Percentiles rank a stretch among this genome's conserved stretches.
phyloP scores from a whole-genome alignment of 176 grass and related monocot species.

The Eleusine coracana region DNA sequence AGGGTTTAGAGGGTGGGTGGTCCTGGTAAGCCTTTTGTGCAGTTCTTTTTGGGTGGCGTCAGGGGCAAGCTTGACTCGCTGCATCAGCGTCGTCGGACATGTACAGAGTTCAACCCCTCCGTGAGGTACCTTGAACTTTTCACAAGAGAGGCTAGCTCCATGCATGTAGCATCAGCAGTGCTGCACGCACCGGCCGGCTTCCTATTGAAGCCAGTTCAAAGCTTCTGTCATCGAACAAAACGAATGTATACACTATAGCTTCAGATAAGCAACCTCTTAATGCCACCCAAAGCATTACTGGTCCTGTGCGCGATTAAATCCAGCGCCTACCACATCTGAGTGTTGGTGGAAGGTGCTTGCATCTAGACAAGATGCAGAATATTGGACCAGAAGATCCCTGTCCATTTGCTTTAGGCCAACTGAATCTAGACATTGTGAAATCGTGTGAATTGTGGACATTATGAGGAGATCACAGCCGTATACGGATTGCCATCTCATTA shows the following conservation, averaged over 20 bases:
- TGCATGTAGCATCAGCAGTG: neutral
- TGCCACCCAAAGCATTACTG: neutral
- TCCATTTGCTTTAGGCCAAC: neutral
- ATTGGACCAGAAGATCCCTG: neutral
- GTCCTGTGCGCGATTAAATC: constrained; percentile 29
- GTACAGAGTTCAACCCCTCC: constrained; percentile 1
- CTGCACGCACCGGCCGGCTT: neutral
- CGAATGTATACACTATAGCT: too few species aligned
- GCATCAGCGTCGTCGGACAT: constrained; percentile 5
- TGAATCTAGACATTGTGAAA: constrained; percentile 8
- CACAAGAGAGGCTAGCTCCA: neutral
- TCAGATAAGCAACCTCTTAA: neutral
- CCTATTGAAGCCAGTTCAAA: too few species aligned
- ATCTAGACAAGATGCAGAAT: neutral
- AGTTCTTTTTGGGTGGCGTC: neutral
- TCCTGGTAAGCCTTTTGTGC: constrained; percentile 1
- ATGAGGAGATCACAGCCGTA: too few species aligned
- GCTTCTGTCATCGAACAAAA: too few species aligned
- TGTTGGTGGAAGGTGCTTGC: constrained; percentile 19
- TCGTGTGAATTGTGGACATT: too few species aligned
- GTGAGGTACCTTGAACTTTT: constrained; percentile 8
- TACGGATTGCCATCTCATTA: neutral
- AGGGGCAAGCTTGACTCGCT: neutral
- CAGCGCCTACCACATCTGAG: neutral
- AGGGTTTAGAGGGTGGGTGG: neutral